Evolutionary conservation across 306 rosid genomes (phyloP), one percentile per base, ranked within the genome.

Genomic region (Betula pendula): DNA sequence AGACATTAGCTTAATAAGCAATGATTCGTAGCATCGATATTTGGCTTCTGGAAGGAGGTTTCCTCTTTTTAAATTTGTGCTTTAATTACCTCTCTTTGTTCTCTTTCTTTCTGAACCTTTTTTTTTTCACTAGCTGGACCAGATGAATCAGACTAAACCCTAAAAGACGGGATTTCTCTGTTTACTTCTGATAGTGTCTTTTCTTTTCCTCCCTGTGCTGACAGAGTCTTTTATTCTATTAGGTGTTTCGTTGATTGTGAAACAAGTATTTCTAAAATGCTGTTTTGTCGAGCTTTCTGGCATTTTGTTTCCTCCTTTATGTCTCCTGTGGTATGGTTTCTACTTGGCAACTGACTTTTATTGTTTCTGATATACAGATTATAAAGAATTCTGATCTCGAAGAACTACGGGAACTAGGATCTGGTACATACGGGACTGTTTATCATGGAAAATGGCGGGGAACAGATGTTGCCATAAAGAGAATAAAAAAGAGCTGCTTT

Each of bases 381-480:
- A 76, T 81, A 70, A 81, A 55, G 75, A 63, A 81, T 62, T 73
- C 77, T 51, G 81, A 81, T 71, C 84, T 81, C 51, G 84, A 81
- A 71, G 84, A 81, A 70, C 71, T 62, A 62, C 69, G 71, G 44
- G 84, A 81, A 44, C 42, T 81, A 42, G 84, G 84, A 62, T 76
- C 84, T 81, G 84, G 84, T 63, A 76, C 84, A 16, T 81, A 75
- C 62, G 84, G 84, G 66, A 81, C 84, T 70, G 84, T 81, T 8
- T 81, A 62, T 71, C 81, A 81, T 14, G 84, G 84, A 63, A 76
- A 71, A 63, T 81, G 84, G 84, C 55, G 80, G 68, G 84, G 84
- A 70, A 17, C 84, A 15, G 81, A 71, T 42, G 84, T 81, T 75
- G 84, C 84, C 20, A 71, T 81, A 29, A 75, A 81, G 73, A 72